phyloP scores from a whole-genome alignment of 306 rosid genomes.

The Geum urbanum region DNA sequence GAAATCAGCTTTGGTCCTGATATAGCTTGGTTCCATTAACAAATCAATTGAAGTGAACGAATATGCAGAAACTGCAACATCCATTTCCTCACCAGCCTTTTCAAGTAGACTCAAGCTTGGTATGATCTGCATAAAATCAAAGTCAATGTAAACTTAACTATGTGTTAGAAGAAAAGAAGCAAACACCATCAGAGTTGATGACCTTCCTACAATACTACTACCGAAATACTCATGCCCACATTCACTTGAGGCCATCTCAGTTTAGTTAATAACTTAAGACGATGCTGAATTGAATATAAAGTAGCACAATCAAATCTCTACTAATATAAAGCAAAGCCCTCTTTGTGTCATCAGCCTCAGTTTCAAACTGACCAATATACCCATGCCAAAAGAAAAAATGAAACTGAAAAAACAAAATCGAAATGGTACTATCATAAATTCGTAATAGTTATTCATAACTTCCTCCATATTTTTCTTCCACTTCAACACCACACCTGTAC shows the following conservation, averaged over 20 bases:
- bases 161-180: background rate
- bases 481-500: background rate
- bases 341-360: too few relatives aligned
- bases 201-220: background rate
- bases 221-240: background rate
- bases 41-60: constrained; percentile 76
- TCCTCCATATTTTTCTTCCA: too few relatives aligned
- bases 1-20: constrained; percentile 40
- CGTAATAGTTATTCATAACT: too few relatives aligned
- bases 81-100: constrained; percentile 47
- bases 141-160: background rate
- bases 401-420: too few relatives aligned
- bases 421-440: too few relatives aligned
- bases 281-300: too few relatives aligned
- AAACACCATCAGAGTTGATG: background rate
- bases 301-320: too few relatives aligned
- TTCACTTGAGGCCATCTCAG: background rate
- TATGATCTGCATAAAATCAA: constrained; percentile 46
- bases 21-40: constrained; percentile 37
- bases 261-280: too few relatives aligned
- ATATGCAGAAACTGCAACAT: constrained; percentile 36
- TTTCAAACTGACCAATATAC: too few relatives aligned
- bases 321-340: too few relatives aligned
- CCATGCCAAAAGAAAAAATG: too few relatives aligned
- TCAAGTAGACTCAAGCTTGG: constrained; percentile 41